Percentiles rank a stretch among this genome's conserved stretches.
These are phyloP conservation scores for Aureobasidium musti DNA, from an alignment of 2,329 filamentous ascomycete genomes.

Conservation along the genomic window DNA sequence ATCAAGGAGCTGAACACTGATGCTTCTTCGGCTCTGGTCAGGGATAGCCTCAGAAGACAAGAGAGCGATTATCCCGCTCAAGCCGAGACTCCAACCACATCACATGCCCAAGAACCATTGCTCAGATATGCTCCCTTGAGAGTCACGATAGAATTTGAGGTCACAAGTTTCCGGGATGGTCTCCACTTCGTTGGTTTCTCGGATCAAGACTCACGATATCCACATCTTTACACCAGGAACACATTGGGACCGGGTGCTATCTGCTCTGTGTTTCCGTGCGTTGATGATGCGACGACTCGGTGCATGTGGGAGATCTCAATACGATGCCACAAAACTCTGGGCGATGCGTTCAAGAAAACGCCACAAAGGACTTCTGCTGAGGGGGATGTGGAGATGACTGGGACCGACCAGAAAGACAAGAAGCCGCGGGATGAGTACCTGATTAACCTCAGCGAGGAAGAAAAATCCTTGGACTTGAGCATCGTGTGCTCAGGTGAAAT, in stretches of 20 bases:
- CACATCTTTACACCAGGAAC: conserved; percentile 87
- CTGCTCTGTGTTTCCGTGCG: conserved; percentile 87
- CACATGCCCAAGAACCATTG: conserved; percentile 37
- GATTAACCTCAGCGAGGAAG: conserved; percentile 65
- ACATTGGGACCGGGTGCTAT: conserved; percentile 75
- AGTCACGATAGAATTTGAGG: conserved; percentile 73
- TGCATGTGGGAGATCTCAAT: conserved; percentile 88
- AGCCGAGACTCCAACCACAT: conserved; percentile 39
- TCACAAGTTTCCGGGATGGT: conserved; percentile 76
- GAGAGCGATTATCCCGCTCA: conserved; percentile 37
- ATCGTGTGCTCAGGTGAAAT: conserved; percentile 90
- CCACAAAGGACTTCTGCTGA: conserved; percentile 33
- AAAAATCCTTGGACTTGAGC: conserved; percentile 83
- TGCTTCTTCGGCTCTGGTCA: conserved; percentile 46
- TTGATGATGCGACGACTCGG: conserved; percentile 79
- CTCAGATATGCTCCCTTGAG: conserved; percentile 60
- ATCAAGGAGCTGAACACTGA: conserved; percentile 62
- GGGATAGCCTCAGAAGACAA: conserved; percentile 40
- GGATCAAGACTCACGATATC: conserved; percentile 76
- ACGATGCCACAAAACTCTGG: conserved; percentile 80
- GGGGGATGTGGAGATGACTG: conserved; percentile 45
- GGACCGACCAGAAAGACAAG: conserved; percentile 33
- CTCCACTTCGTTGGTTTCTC: conserved; percentile 89
- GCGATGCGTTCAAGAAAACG: conserved; percentile 62
- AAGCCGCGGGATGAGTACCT: conserved; percentile 38